Base-by-base conservation (phyloP, 352 stramenopile species). In the Phytopythium cucurbitacearum region DNA sequence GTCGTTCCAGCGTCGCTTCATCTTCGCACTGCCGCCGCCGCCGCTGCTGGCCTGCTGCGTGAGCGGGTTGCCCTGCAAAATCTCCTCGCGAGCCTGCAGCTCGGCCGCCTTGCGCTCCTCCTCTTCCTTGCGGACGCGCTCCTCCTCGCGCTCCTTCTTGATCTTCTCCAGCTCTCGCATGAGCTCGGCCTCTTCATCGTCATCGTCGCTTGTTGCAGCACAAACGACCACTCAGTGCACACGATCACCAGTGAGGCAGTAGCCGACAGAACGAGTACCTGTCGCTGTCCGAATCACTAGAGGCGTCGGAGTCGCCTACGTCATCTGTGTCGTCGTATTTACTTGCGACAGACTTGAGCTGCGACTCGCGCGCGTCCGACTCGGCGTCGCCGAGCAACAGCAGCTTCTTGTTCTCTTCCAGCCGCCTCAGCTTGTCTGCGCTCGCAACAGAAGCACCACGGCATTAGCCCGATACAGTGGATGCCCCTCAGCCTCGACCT, bases 1-100 rank as follows among this genome's bases (percentile, higher is more conserved):
- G 64, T 99, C 97, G 79, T 99, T 99, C 97, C 97, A 99, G 51
- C 91, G 91, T 39, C 96, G 80, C 67, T 98, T 98, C 71, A 98
- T 85, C 59, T 80, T 83, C 45, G 78, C 65, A 45, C 69, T 76
- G 46, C 72, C 55, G 43, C 43, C 55, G 43, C 43, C 37, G 43
- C 48, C n/a, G 15, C 15, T 40, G 51, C 39, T 53, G 67, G 73
- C 62, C 28, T 59, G 56, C 53, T 88, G 77, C 13, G 73, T 87
- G n/a, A 99, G 69, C 11, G 94, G 94, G 69, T 99, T 99, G 38
- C 94, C 93, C 47, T 94, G 75, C 5, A 99, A 66, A 15, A 97
- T 94, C 64, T 98, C 91, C 59, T 98, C 93, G 37, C 93, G 78
- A 48, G 87, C 81, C 44, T 85, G 76, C 50, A 94, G 67, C 61